Conservation (phyloP, 2,329 filamentous ascomycete species). For the Fonsecaea multimorphosa region DNA sequence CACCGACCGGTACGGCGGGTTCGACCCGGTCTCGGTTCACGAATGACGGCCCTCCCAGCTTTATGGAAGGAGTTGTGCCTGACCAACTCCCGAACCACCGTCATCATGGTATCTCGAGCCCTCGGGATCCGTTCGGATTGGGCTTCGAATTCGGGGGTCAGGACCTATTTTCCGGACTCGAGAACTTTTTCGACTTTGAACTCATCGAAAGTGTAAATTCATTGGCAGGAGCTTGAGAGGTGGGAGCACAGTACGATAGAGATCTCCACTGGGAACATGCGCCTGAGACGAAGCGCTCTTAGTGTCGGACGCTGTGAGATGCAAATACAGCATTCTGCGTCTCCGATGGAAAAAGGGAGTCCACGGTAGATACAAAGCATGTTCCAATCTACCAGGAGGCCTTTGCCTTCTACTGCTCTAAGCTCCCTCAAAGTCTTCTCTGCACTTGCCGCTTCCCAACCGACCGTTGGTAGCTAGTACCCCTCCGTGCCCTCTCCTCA, state of each 20-base stretch:
- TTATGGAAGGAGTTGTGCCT: slow-evolving; percentile 17
- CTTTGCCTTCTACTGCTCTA: not conserved
- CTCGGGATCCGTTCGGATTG: slow-evolving; percentile 4
- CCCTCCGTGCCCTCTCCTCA: not conserved
- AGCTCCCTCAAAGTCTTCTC: not conserved
- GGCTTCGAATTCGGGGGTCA: not conserved
- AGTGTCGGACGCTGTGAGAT: not conserved
- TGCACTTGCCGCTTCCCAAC: no score
- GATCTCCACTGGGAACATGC: not conserved
- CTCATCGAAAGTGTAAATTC: not conserved
- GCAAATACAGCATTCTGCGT: not conserved
- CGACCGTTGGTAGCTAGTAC: not conserved
- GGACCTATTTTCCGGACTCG: slow-evolving; percentile 12
- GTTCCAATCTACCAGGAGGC: not conserved
- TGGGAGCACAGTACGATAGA: not conserved
- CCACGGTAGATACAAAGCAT: not conserved
- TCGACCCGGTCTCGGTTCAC: not conserved
- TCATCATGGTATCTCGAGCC: not conserved
- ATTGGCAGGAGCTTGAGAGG: not conserved
- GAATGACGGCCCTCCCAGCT: slow-evolving; percentile 2
- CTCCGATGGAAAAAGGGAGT: no score
- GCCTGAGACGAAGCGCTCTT: not conserved
- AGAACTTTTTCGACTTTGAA: slow-evolving; percentile 21
- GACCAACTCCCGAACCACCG: not conserved
- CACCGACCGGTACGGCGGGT: not conserved